These are phyloP conservation scores for Crucibulum laeve DNA, from an alignment of 768 basidiomycete species.

Conservation along the genomic window DNA sequence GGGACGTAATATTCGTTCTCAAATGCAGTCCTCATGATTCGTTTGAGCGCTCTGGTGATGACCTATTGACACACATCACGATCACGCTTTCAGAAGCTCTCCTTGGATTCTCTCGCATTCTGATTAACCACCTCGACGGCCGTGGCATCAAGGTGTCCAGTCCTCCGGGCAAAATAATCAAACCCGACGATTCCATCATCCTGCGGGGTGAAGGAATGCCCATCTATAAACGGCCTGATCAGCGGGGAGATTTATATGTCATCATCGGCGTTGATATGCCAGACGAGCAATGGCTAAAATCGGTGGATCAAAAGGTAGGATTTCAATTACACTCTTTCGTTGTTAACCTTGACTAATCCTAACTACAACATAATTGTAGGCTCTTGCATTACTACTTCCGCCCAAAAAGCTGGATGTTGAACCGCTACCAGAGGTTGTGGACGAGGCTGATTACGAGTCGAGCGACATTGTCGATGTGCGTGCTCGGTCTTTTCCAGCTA, in stretches of 20 bases:
- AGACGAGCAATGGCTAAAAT: constrained; percentile 66
- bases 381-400: constrained; percentile 63
- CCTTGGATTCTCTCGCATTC: constrained; percentile 88
- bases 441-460: constrained; percentile 69
- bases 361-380: constrained; percentile 34
- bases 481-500: constrained; percentile 72
- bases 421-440: constrained; percentile 67
- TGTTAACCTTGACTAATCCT: constrained; percentile 2
- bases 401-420: constrained; percentile 73
- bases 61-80: constrained; percentile 74
- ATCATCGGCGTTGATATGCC: constrained; percentile 91
- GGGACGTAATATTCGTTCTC: constrained; percentile 87
- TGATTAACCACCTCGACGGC: constrained; percentile 91
- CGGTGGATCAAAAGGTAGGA: constrained; percentile 54
- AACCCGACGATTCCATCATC: constrained; percentile 68
- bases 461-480: constrained; percentile 81
- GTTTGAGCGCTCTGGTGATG: constrained; percentile 80
- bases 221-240: constrained; percentile 53
- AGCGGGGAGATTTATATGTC: constrained; percentile 80
- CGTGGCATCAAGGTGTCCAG: constrained; percentile 79
- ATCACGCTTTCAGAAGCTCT: constrained; percentile 93
- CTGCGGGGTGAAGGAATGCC: constrained; percentile 92
- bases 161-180: constrained; percentile 73
- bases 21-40: constrained; percentile 64
- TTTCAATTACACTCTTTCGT: background rate